A percentile compares a stretch with the other conserved stretches of the same genome.
phyloP scores from a whole-genome alignment of 2,329 filamentous ascomycete genomes.

The Cordyceps javanica region DNA sequence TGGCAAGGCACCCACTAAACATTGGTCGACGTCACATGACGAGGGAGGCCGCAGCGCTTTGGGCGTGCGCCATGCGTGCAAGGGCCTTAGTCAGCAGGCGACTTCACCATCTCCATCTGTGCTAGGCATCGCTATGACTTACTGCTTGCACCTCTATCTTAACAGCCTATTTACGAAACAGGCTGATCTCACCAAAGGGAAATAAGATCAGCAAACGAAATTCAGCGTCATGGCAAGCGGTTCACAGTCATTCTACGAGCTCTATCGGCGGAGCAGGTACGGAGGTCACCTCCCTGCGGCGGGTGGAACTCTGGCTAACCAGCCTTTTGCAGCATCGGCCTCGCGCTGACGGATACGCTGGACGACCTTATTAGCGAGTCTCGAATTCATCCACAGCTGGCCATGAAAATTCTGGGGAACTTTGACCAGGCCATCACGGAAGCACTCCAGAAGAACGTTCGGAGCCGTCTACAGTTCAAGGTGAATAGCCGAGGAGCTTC shows the following conservation, averaged over 20 bases:
- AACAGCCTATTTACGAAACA: conserved; percentile 3
- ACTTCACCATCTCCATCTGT: neutral
- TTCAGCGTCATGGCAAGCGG: conserved; percentile 38
- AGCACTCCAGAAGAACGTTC: conserved; percentile 86
- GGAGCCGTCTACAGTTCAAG: conserved; percentile 90
- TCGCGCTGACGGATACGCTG: conserved; percentile 90
- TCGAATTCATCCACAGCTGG: conserved; percentile 93
- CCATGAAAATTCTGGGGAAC: conserved; percentile 95
- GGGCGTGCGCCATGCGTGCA: neutral
- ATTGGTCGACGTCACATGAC: conserved; percentile 12
- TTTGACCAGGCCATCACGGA: conserved; percentile 94
- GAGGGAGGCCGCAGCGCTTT: neutral
- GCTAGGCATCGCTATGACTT: neutral
- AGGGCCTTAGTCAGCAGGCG: neutral
- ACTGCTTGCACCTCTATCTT: neutral
- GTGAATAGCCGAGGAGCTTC: conserved; percentile 40
- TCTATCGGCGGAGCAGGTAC: conserved; percentile 98
- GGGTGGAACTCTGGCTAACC: conserved; percentile 21
- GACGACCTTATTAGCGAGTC: conserved; percentile 93
- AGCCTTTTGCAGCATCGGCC: conserved; percentile 68
- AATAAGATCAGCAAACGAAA: neutral
- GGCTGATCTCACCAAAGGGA: neutral
- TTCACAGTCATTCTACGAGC: conserved; percentile 72
- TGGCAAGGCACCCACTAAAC: conserved; percentile 7
- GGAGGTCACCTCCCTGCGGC: conserved; percentile 18